phyloP scores from a whole-genome alignment of 2,329 filamentous ascomycete genomes.

The Venturia oleaginea region DNA sequence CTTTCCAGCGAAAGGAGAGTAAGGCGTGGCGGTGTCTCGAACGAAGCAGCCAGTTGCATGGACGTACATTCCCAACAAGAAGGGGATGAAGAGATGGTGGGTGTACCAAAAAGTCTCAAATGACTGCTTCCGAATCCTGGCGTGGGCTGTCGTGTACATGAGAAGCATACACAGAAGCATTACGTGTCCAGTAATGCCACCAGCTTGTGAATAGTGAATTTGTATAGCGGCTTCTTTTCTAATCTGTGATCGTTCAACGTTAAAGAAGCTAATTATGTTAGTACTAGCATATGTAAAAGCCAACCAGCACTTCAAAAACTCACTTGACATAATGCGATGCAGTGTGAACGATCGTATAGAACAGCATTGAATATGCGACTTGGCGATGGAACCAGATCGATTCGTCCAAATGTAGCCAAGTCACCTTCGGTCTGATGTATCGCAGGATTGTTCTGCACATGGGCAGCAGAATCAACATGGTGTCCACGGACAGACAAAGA shows the following conservation, averaged over 20 bases:
- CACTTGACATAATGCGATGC: slow-evolving; percentile 88
- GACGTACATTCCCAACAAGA: slow-evolving; percentile 86
- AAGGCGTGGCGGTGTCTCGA: slow-evolving; percentile 60
- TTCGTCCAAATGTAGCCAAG: slow-evolving; percentile 89
- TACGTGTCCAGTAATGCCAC: slow-evolving; percentile 89
- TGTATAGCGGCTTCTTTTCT: slow-evolving; percentile 72
- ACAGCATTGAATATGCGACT: slow-evolving; percentile 76
- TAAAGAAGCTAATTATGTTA: slow-evolving; percentile 63
- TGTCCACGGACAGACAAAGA: slow-evolving; percentile 74
- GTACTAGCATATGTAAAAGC: not conserved
- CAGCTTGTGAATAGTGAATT: slow-evolving; percentile 83
- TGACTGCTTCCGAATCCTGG: slow-evolving; percentile 88
- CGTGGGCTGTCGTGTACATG: slow-evolving; percentile 94
- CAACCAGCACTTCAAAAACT: slow-evolving; percentile 24
- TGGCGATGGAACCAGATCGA: slow-evolving; percentile 96
- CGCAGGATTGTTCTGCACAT: slow-evolving; percentile 90
- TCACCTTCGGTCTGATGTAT: slow-evolving; percentile 74
- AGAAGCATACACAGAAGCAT: slow-evolving; percentile 99
- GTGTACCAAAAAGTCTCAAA: slow-evolving; percentile 99
- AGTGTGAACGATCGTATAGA: slow-evolving; percentile 74
- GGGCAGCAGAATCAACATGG: slow-evolving; percentile 78
- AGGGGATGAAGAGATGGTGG: slow-evolving; percentile 96
- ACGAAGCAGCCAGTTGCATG: slow-evolving; percentile 97
- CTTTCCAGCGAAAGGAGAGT: slow-evolving; percentile 76
- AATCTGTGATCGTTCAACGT: slow-evolving; percentile 78